These are phyloP conservation scores for Cucurbita argyrosperma DNA, from an alignment of 306 rosid genomes.

Conservation along the genomic window DNA sequence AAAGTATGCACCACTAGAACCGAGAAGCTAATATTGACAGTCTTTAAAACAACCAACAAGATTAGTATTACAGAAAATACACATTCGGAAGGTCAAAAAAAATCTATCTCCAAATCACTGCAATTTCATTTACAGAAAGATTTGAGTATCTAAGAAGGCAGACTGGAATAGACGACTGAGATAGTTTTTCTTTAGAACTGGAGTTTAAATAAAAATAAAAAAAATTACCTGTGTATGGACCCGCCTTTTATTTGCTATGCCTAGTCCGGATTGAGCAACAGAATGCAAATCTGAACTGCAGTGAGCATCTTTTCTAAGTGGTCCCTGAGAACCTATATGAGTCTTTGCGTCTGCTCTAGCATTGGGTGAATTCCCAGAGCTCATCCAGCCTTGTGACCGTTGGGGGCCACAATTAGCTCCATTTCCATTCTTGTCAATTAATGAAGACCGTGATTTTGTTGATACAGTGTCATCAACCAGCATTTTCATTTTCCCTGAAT, in stretches of 20 bases:
- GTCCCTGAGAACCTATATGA: constrained; percentile 31
- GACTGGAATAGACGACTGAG: background rate
- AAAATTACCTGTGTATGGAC: constrained; percentile 55
- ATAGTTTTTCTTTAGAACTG: background rate
- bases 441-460: constrained; percentile 43
- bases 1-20: background rate
- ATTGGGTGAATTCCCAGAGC: constrained; percentile 33
- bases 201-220: background rate
- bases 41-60: background rate
- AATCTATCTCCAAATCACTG: background rate
- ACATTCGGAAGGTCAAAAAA: background rate
- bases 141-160: background rate
- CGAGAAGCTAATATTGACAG: background rate
- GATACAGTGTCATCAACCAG: constrained; percentile 38
- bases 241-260: constrained; percentile 50
- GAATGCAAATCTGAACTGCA: constrained; percentile 41
- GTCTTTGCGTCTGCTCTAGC: constrained; percentile 35
- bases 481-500: constrained; percentile 45
- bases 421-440: constrained; percentile 33
- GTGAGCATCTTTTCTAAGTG: constrained; percentile 32
- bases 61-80: background rate
- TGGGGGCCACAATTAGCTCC: constrained; percentile 34
- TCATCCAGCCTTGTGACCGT: constrained; percentile 32
- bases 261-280: constrained; percentile 39
- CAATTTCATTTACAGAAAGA: background rate